Evolutionary conservation across 192 early-diverging fungal species (phyloP), one percentile per base, ranked within the genome.

Genomic region (Helicostylum pulchrum): DNA sequence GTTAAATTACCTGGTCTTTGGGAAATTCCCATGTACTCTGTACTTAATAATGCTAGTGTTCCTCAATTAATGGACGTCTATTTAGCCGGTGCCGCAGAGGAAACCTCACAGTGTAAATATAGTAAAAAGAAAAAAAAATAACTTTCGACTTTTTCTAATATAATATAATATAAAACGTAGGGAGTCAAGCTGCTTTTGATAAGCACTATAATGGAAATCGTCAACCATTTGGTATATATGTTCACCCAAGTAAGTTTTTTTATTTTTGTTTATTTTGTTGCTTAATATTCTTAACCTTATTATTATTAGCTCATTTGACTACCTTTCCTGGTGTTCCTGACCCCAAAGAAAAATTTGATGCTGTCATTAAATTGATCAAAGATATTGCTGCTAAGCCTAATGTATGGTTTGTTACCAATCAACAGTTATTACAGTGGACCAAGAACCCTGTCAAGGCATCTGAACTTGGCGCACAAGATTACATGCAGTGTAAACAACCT

Each of bases 331-430:
- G 61, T 20, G 5, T 26, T 9, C 61, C 49, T n/a, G 74, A 75
- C 62, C 51, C 73, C 1, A 42, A 47, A 21, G 46, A 30, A 21
- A 42, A 68, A 10, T 48, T 77, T 0, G 49, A 61, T 8, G 39
- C 66, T 4, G 66, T 83, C 34, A 61, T 72, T 20, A 65, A 66
- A 0, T 83, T 87, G 42, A 74, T 91, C 39, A 44, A 76, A 8
- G 80, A 68, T 52, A 77, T 78, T 12, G 42, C 76, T 30, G 47
- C 70, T 30, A 69, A 81, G 46, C 71, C 72, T 7, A 81, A 91
- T 70, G 84, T 86, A 3, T 91, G 87, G 85, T 84, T 90, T 73
- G 83, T 91, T 7, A 91, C 85, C n/a, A 79, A 78, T 60, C 77
- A 79, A 43, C 89, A 91, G 62, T 39, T 91, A 39, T 62, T 91